Conservation (phyloP, 2,329 filamentous ascomycete species). For the Helotiales sp. region DNA sequence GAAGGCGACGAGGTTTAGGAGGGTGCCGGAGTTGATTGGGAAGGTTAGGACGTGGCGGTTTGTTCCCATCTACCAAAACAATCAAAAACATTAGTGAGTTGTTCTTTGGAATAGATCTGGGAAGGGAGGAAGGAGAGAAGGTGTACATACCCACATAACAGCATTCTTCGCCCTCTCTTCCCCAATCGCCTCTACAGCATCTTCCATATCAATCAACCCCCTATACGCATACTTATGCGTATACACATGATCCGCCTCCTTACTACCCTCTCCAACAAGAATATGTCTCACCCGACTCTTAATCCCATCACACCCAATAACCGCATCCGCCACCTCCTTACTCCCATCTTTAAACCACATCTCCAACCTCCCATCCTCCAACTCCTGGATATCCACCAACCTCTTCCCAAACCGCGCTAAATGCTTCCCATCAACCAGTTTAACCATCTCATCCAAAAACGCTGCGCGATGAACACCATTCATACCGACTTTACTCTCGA, state of each 20-base stretch:
- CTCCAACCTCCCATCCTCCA: conserved; percentile 23
- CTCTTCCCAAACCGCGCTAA: conserved; percentile 33
- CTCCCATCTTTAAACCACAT: conserved; percentile 45
- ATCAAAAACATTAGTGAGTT: too few relatives aligned
- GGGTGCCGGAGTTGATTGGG: background rate
- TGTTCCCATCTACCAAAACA: conserved; percentile 5
- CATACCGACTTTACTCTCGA: background rate
- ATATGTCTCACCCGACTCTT: conserved; percentile 48
- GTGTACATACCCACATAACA: conserved; percentile 2
- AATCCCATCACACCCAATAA: conserved; percentile 54
- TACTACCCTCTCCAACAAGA: conserved; percentile 2
- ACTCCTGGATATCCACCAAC: conserved; percentile 21
- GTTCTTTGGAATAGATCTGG: too few relatives aligned
- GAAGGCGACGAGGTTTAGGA: conserved; percentile 2
- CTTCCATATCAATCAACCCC: conserved; percentile 2
- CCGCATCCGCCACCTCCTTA: conserved; percentile 36
- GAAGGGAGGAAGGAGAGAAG: background rate
- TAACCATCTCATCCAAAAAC: conserved; percentile 43
- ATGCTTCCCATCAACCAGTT: conserved; percentile 37
- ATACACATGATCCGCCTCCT: conserved; percentile 38
- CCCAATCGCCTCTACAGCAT: background rate
- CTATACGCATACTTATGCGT: conserved; percentile 51
- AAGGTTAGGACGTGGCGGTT: conserved; percentile 2
- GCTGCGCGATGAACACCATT: conserved; percentile 39
- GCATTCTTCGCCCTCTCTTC: conserved; percentile 1